Evolutionary conservation across 495 filamentous ascomycete genomes (phyloP), one percentile per base, ranked within the genome.

Genomic region (Glarea lozoyensis): DNA sequence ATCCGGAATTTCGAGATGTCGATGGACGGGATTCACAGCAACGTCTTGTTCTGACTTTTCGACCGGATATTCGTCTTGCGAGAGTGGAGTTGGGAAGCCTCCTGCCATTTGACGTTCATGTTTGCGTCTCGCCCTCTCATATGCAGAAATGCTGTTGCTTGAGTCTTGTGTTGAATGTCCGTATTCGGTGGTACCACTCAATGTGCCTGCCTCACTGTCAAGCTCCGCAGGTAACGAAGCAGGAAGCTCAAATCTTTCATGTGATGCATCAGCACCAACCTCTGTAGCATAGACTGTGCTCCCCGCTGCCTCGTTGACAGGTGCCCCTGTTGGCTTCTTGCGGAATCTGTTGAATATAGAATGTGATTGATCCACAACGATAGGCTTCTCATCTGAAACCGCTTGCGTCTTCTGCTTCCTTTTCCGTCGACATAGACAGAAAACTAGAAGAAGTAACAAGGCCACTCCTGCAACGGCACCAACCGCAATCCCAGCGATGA

Each of bases 241-340:
- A 13, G 69, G 64, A 41, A 75, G 54, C 46, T 73, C 68, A 37
- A 69, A 72, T 4, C 69, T 50, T 49, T 69, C 69, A 43, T 72
- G 68, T 27, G 52, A 57, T 42, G 52, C 58, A 38, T 72, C 67
- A 5, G 67, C 66, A 10, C 54, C 65, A 4, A 73, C 68, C 49
- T 72, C 69, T 19, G 56, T 59, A 4, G 63, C 56, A 18, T 62
- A 54, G 2, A 37, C 9, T 10, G 47, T 56, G 30, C 30, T 51
- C 23, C 49, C 49, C 10, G 17, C 30, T 6, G 37, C 36, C 42
- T 53, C 49, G 16, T 48, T 36, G 12, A 42, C 49, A 1, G 34
- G 5, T 6, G 35, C 36, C 10, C 12, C 7, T 27, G 4, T 15
- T 9, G 22, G 32, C n/a, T 34, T 39, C n/a, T 41, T 21, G n/a